Base-by-base conservation (phyloP, 345 rosid genomes). In the Boechera divaricarpa region DNA sequence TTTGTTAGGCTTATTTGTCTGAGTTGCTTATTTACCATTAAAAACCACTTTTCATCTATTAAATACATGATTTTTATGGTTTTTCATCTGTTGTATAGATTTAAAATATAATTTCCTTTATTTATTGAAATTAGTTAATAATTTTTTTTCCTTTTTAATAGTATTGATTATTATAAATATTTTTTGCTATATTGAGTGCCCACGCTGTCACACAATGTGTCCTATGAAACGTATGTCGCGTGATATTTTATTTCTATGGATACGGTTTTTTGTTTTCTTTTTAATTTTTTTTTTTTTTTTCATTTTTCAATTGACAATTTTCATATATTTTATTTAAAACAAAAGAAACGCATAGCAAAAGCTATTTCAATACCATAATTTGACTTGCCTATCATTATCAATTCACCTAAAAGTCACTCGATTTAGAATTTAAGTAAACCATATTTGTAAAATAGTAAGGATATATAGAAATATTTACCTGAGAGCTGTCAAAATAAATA, bases 161-260 rank as follows among this genome's bases (percentile, higher is more conserved):
- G 13, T 7, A 8, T 28, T 63, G 24, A 45, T 5, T 42, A 39
- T 36, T 5, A 5, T 10, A 60, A 10, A 36, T 59, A 2, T 6
- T 7, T 11, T 61, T 41, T 39, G 21, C 28, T 31, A 13, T 44
- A 10, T 31, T n/a, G 2, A 18, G 35, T 12, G 9, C 61, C 13
- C 48, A 36, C 4, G 18, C 6, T 69, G 51, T 54, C 51, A 53
- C 12, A 26, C 28, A 16, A 33, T 66, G 9, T 13, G 6, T 32
- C 51, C 10, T 68, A 32, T 15, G 51, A 11, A 68, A 15, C 72
- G 18, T 26, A 13, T 28, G 24, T 68, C 53, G 15, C 3, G 21
- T 32, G 24, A 70, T 57, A 57, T 70, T 57, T 70, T 28, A 28
- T 42, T 57, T 15, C 32, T 10, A 42, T 6, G 42, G 42, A 11